A percentile compares a stretch with the other conserved stretches of the same genome.
phyloP scores from a whole-genome alignment of 352 stramenopile genomes.

The Globisporangium acanthophoron region DNA sequence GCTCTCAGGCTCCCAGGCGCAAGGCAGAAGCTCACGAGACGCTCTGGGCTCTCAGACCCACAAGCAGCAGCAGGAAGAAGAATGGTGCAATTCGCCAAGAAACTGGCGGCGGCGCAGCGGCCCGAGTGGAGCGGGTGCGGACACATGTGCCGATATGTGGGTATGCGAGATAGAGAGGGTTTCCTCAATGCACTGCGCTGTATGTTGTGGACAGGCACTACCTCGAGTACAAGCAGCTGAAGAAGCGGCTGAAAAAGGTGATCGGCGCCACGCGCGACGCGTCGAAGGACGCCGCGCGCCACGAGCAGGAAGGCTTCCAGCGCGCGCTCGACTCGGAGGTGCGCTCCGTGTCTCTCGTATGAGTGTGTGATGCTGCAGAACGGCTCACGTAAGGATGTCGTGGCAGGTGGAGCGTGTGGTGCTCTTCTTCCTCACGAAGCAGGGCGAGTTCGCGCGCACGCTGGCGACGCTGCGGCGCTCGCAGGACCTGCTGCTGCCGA shows the following conservation, averaged over 20 bases:
- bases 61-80: not conserved
- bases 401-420: slow-evolving; percentile 67
- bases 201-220: slow-evolving; percentile 52
- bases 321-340: slow-evolving; percentile 74
- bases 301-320: slow-evolving; percentile 65
- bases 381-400: not conserved
- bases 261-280: slow-evolving; percentile 39
- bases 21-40: no score
- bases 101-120: slow-evolving; percentile 59
- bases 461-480: slow-evolving; percentile 42
- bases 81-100: slow-evolving; percentile 86
- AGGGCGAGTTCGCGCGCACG: slow-evolving; percentile 78
- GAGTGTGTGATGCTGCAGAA: not conserved
- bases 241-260: slow-evolving; percentile 82
- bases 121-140: slow-evolving; percentile 68
- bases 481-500: slow-evolving; percentile 31
- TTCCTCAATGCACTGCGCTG: not conserved
- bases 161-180: not conserved
- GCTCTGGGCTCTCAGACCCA: not conserved
- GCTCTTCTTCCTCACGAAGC: slow-evolving; percentile 82
- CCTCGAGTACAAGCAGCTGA: slow-evolving; percentile 88
- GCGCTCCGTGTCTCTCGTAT: not conserved
- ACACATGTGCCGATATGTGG: no score
- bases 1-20: no score
- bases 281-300: slow-evolving; percentile 13